Conservation (phyloP, 1,139 yeast genomes). For the Kurtzmaniella quercitrusa region DNA sequence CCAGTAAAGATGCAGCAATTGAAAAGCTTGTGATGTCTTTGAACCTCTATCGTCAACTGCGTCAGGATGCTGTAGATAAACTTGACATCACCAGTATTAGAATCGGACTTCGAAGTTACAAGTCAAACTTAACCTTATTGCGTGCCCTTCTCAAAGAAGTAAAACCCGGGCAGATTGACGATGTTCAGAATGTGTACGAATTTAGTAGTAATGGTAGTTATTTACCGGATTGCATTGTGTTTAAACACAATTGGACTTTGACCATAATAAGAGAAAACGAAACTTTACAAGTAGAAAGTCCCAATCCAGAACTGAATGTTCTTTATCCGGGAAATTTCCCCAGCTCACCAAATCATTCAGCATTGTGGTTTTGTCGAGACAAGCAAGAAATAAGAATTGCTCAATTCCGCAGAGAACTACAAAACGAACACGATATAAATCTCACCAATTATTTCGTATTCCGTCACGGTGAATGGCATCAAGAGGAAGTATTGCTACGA, state of each 20-base stretch:
- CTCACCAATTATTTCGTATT: background rate
- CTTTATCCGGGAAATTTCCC: background rate
- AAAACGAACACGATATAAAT: background rate
- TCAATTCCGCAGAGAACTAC: background rate
- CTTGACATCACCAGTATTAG: slow-evolving; percentile 1
- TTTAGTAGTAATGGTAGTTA: background rate
- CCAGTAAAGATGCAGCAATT: background rate
- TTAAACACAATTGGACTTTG: background rate
- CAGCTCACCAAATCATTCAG: background rate
- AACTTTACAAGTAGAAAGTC: background rate
- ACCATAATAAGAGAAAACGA: background rate
- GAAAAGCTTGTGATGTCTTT: background rate
- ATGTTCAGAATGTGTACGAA: background rate
- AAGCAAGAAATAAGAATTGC: background rate
- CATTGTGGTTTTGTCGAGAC: background rate
- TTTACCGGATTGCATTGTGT: background rate
- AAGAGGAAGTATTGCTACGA: background rate
- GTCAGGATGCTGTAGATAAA: background rate
- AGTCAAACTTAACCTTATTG: background rate
- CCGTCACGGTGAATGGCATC: background rate
- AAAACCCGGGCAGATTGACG: background rate
- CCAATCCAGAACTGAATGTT: background rate
- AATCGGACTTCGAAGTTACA: background rate
- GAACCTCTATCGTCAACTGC: background rate
- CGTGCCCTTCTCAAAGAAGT: background rate